Conservation (phyloP, 1,139 yeast species). For the Yamadazyma kanchanaburiensis region DNA sequence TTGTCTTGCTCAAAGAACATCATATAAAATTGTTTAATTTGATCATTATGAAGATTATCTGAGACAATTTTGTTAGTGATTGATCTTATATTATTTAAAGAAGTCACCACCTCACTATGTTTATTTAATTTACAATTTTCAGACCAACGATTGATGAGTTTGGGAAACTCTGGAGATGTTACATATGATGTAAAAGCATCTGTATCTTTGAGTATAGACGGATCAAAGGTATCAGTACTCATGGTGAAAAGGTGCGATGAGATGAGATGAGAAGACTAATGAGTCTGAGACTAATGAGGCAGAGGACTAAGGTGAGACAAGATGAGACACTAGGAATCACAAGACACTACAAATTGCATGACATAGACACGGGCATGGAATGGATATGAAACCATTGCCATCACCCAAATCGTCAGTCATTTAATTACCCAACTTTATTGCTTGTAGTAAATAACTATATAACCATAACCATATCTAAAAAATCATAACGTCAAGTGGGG, state of each 20-base stretch:
- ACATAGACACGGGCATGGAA: neutral
- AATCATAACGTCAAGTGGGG: too few species aligned
- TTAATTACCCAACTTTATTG: too few species aligned
- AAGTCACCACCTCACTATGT: conserved; percentile 38
- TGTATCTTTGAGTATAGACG: conserved; percentile 9
- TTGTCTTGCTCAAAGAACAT: conserved; percentile 51
- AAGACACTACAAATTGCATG: too few species aligned
- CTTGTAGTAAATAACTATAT: too few species aligned
- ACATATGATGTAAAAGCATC: conserved; percentile 9
- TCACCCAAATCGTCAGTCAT: neutral
- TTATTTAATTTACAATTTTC: conserved; percentile 63
- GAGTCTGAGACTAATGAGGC: too few species aligned
- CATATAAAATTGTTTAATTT: conserved; percentile 30
- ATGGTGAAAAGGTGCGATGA: conserved; percentile 3
- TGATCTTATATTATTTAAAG: conserved; percentile 2
- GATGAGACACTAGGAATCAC: too few species aligned
- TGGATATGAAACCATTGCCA: neutral
- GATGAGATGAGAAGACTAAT: too few species aligned
- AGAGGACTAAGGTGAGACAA: too few species aligned
- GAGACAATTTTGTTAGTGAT: conserved; percentile 4
- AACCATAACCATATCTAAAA: too few species aligned
- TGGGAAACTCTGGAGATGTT: conserved; percentile 11
- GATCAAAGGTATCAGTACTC: conserved; percentile 5
- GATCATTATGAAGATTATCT: conserved; percentile 5
- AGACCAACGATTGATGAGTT: conserved; percentile 47